Conservation (phyloP, 1,139 yeast species). For the Lodderomyces beijingensis region DNA sequence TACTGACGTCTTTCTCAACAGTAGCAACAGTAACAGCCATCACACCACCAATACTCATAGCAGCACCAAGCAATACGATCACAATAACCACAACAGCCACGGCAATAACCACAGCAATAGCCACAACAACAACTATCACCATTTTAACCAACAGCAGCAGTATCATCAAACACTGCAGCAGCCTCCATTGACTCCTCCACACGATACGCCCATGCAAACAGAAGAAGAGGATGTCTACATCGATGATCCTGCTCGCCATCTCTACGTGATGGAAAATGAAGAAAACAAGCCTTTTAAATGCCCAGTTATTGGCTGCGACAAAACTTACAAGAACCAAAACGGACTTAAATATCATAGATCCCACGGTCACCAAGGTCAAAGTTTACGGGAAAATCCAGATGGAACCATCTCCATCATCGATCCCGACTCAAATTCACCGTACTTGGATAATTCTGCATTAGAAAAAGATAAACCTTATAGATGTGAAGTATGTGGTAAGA, state of each 20-base stretch:
- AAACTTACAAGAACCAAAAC: constrained; percentile 94
- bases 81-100: constrained; percentile 14
- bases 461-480: constrained; percentile 98
- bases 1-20: constrained; percentile 75
- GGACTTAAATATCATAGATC: constrained; percentile 93
- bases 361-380: constrained; percentile 97
- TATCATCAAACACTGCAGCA: constrained; percentile 15
- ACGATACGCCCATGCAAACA: constrained; percentile 26
- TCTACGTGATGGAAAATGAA: constrained; percentile 87
- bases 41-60: constrained; percentile 10
- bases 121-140: constrained; percentile 14
- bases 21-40: no score
- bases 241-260: constrained; percentile 90
- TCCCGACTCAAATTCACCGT: constrained; percentile 88
- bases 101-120: constrained; percentile 15
- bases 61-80: constrained; percentile 12
- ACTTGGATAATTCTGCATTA: constrained; percentile 87
- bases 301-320: constrained; percentile 97
- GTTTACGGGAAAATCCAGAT: constrained; percentile 83
- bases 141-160: constrained; percentile 13
- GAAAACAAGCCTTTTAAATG: constrained; percentile 95
- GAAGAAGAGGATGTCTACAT: constrained; percentile 60
- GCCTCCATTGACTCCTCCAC: constrained; percentile 15
- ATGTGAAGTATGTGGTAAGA: constrained; percentile 96
- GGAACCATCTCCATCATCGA: constrained; percentile 91